phyloP scores from a whole-genome alignment of 805 yeast genomes.

The Ogataea glucozyma region DNA sequence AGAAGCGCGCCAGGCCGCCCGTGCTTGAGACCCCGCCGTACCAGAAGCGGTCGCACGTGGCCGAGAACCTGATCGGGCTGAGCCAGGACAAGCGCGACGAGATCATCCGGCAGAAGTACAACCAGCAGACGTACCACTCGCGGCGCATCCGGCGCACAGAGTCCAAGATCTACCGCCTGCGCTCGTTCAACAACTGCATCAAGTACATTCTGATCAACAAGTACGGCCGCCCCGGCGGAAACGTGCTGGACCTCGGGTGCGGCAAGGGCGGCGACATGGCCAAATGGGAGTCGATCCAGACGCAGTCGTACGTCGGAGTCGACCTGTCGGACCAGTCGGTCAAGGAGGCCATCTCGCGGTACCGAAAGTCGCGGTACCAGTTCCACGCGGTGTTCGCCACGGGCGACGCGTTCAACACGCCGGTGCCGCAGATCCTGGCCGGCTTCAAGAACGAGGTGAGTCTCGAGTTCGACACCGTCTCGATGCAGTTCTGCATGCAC shows the following conservation, averaged over 20 bases:
- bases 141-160: constrained; percentile 60
- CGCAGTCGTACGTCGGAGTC: constrained; percentile 81
- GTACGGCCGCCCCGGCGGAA: constrained; percentile 53
- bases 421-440: constrained; percentile 64
- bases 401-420: constrained; percentile 83
- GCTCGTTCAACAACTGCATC: constrained; percentile 89
- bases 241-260: constrained; percentile 85
- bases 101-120: constrained; percentile 81
- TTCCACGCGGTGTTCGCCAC: constrained; percentile 73
- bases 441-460: constrained; percentile 62
- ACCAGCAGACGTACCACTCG: constrained; percentile 74
- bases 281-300: constrained; percentile 77
- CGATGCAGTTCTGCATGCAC: constrained; percentile 91
- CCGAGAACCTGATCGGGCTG: constrained; percentile 34
- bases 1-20: no score
- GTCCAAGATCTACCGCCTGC: constrained; percentile 81
- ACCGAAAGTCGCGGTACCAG: constrained; percentile 48
- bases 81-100: constrained; percentile 49
- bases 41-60: constrained; percentile 12
- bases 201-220: constrained; percentile 82
- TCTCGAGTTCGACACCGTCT: constrained; percentile 85
- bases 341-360: constrained; percentile 79
- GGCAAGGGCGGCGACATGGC: constrained; percentile 98
- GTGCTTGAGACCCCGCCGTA: no score
- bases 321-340: constrained; percentile 91